Conservation (phyloP, 345 rosid species). For the Eucalyptus caleyi region DNA sequence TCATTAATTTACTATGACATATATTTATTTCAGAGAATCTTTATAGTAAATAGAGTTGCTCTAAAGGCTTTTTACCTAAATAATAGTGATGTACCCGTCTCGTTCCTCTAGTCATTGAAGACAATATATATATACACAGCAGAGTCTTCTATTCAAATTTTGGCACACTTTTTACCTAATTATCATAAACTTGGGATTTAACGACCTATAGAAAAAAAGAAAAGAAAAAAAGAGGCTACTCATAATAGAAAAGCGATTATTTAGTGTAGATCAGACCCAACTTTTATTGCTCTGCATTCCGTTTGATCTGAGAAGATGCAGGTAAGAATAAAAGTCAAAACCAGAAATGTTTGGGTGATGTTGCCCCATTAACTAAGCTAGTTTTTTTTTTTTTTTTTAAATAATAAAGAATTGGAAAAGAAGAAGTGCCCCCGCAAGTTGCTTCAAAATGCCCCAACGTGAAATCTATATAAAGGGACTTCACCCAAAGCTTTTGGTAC, state of each 20-base stretch:
- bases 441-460: neutral
- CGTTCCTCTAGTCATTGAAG: neutral
- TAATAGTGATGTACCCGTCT: neutral
- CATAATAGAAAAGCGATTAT: neutral
- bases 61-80: neutral
- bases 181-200: neutral
- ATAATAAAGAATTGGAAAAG: neutral
- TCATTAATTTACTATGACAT: neutral
- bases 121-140: neutral
- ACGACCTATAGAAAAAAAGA: too few species aligned
- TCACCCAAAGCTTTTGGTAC: too few species aligned
- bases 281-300: neutral
- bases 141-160: neutral
- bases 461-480: too few species aligned
- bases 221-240: too few species aligned
- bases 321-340: neutral
- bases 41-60: neutral
- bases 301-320: neutral
- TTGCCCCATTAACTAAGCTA: neutral
- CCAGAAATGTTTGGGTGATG: neutral
- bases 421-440: neutral
- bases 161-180: too few species aligned
- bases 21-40: too few species aligned
- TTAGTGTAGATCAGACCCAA: neutral
- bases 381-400: neutral